Evolutionary conservation across 2,329 filamentous ascomycete genomes (phyloP).

Genomic region (Zalaria obscura): DNA sequence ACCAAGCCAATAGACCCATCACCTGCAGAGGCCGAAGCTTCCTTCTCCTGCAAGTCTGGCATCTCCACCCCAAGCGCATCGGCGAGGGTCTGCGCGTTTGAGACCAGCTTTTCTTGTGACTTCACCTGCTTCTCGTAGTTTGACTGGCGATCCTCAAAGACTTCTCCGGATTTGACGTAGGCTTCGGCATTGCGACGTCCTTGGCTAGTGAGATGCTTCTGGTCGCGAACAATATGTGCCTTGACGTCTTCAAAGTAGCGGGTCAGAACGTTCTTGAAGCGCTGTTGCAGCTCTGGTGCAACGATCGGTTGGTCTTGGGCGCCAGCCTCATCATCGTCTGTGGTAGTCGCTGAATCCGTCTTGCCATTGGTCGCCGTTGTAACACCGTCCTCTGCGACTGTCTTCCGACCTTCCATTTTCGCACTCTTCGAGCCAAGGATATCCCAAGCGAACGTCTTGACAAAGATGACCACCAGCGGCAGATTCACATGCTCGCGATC

Average conservation of each 20-base stretch:
- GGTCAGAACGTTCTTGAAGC: conserved; percentile 72
- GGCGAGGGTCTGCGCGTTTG: conserved; percentile 82
- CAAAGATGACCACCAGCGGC: conserved; percentile 83
- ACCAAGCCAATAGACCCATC: conserved; percentile 81
- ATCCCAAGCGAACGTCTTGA: conserved; percentile 95
- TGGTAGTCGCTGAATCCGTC: conserved; percentile 36
- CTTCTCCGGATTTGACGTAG: conserved; percentile 95
- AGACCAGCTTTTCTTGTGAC: conserved; percentile 73
- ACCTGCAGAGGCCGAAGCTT: conserved; percentile 48
- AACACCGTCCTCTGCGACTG: conserved; percentile 65
- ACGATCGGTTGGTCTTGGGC: conserved; percentile 60
- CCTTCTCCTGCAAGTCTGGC: conserved; percentile 80
- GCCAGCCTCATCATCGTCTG: conserved; percentile 33
- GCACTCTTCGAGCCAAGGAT: conserved; percentile 65
- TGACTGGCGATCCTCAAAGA: conserved; percentile 91
- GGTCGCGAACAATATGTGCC: conserved; percentile 73
- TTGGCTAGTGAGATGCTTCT: conserved; percentile 75
- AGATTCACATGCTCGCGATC: conserved; percentile 87
- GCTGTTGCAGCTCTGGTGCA: conserved; percentile 62
- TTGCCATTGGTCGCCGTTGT: conserved; percentile 38
- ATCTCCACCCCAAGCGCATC: conserved; percentile 83
- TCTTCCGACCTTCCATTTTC: conserved; percentile 66
- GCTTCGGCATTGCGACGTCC: conserved; percentile 92
- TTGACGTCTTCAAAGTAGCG: conserved; percentile 93
- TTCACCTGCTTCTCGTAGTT: conserved; percentile 94